Evolutionary conservation across 805 yeast species (phyloP), one percentile per base, ranked within the genome.

Genomic region (Hanseniaspora pseudoguilliermondii): DNA sequence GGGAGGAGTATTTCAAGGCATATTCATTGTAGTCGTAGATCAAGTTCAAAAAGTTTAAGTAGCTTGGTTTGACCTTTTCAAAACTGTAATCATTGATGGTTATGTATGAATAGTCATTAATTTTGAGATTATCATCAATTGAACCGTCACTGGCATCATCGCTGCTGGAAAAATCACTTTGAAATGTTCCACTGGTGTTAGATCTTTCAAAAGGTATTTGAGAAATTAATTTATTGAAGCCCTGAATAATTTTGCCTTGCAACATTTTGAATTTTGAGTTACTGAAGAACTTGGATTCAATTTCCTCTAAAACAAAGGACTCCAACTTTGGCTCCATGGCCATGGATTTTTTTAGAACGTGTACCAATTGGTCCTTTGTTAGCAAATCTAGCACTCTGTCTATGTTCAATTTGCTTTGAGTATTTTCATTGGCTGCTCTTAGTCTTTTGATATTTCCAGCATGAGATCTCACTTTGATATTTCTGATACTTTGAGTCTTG

Each of bases 11-110:
- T 23, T 48, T 43, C 18, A 55, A 29, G 15, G 57, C 52, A 48
- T 55, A 50, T 21, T 46, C 49, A 34, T 66, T 57, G 36, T 63
- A 68, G 55, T 69, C 72, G 25, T 66, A 64, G 25, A 66, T 57
- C 54, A 69, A 66, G 60, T 69, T 65, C 44, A 68, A 59, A 57
- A 67, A 66, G 44, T 69, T 70, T 47, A 67, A 47, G 16, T 67
- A 63, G 18, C 47, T 54, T 6, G 67, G 61, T 46, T 67, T 69
- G 59, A 69, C 59, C 46, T 71, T 63, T 29, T 65, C 66, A 59
- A 69, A 68, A n/a, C 71, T 65, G 58, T 69, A 69, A 51, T 68
- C 72, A 57, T 67, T 66, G 11, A 53, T 32, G 1, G 25, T 20
- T 18, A 53, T 53, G 25, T 16, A 16, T 9, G 56, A 36, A 64